Percentiles rank a stretch among this genome's conserved stretches.
These are phyloP conservation scores for Baorangia bicolor DNA, from an alignment of 768 basidiomycete genomes.

Conservation along the genomic window DNA sequence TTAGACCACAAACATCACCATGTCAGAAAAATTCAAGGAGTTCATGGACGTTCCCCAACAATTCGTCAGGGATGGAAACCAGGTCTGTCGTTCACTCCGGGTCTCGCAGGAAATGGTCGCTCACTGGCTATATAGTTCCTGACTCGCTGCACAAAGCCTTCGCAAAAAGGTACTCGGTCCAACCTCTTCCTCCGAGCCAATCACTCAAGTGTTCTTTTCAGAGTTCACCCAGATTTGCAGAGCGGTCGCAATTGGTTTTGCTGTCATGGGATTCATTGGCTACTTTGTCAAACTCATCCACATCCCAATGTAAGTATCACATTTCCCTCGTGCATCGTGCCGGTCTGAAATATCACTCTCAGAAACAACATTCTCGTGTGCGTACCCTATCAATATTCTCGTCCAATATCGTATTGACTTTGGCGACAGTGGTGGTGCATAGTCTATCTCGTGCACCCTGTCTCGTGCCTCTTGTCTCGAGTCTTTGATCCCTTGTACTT, in stretches of 20 bases:
- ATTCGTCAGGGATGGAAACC: slow-evolving; percentile 90
- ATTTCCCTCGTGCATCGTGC: neutral
- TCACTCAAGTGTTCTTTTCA: slow-evolving; percentile 33
- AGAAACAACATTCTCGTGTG: slow-evolving; percentile 99
- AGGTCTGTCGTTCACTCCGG: slow-evolving; percentile 49
- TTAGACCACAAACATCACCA: slow-evolving; percentile 38
- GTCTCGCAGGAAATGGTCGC: neutral
- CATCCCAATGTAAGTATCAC: slow-evolving; percentile 85
- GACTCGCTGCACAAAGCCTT: slow-evolving; percentile 96
- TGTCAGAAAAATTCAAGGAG: slow-evolving; percentile 91
- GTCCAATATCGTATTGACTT: slow-evolving; percentile 25
- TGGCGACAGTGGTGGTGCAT: slow-evolving; percentile 70
- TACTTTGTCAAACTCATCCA: slow-evolving; percentile 99
- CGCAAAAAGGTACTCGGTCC: slow-evolving; percentile 73
- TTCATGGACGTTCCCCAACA: slow-evolving; percentile 89
- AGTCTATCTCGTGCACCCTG: slow-evolving; percentile 27
- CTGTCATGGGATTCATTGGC: slow-evolving; percentile 99
- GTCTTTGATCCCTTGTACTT: slow-evolving; percentile 19
- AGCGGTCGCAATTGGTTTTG: slow-evolving; percentile 96
- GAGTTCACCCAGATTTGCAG: slow-evolving; percentile 95
- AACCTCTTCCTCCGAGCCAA: neutral
- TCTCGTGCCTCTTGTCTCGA: slow-evolving; percentile 11
- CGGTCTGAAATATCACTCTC: slow-evolving; percentile 14
- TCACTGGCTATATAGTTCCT: slow-evolving; percentile 64
- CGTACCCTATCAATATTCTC: slow-evolving; percentile 36